Evolutionary conservation across 2,329 filamentous ascomycete genomes (phyloP), one percentile per base, ranked within the genome.

Genomic region (Cryphonectria carpinicola): DNA sequence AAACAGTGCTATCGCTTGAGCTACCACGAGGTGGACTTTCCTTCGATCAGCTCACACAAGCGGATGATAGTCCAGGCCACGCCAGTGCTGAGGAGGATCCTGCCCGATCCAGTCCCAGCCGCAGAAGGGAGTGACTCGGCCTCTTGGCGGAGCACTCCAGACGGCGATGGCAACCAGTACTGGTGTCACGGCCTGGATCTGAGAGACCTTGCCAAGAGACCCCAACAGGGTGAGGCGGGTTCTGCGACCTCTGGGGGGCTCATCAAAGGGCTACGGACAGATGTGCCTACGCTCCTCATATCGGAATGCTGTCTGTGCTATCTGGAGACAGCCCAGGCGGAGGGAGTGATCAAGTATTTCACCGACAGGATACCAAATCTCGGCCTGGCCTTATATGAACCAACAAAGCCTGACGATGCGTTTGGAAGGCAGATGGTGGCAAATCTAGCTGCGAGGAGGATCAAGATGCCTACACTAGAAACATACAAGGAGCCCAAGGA

Each of bases 221-320:
- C 66, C 1, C 43, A 41, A 19, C 32, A 52, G 17, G 52, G 25
- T 1, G 41, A 65, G 32, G 61, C 65, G 61, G 35, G 76, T 66
- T 70, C 73, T 46, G 72, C 77, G 8, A 39, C 32, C 65, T 77
- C 22, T 11, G 63, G 60, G 25, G 62, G 32, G 28, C 64, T 71
- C n/a, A 22, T 69, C 37, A 49, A 43, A 22, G 71, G 64, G n/a
- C n/a, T 73, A n/a, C 71, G 87, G 82, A 77, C 81, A 75, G 76
- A 88, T 78, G 35, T 93, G 0, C 94, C 96, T 0, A 99, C 96
- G 0, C 82, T 99, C 11, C 81, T 99, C 35, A 86, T 99, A 8
- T 98, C 95, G 0, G 96, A 99, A 81, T 98, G 96, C 85, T 99
- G 96, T 79, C 87, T 99, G 43, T 93, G 96, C 79, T 99, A 99